phyloP scores from a whole-genome alignment of 1,284 basidiomycete genomes.

The Xerocomus nothofagi region DNA sequence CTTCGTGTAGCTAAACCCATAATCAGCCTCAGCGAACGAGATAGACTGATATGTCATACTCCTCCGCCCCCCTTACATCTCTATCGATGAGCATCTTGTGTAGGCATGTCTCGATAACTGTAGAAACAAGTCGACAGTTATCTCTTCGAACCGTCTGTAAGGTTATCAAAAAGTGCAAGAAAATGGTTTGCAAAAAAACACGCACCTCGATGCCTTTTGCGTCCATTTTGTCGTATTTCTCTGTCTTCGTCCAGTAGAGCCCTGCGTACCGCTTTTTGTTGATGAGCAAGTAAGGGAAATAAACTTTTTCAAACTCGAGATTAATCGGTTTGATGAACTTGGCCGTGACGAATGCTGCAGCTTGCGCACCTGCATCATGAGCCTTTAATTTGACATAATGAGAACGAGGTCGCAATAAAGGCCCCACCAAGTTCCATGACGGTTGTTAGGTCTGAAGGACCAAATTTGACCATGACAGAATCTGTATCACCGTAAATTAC shows the following conservation, averaged over 20 bases:
- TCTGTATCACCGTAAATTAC: conserved; percentile 98
- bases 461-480: conserved; percentile 97
- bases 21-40: conserved; percentile 9
- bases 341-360: conserved; percentile 88
- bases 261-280: conserved; percentile 98
- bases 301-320: conserved; percentile 97
- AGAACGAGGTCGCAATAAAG: neutral
- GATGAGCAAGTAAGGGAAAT: conserved; percentile 95
- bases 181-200: neutral
- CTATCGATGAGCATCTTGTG: conserved; percentile 96
- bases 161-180: neutral
- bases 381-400: neutral
- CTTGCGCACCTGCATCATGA: conserved; percentile 73
- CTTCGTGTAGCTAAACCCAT: conserved; percentile 78
- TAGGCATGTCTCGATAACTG: conserved; percentile 94
- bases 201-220: conserved; percentile 95
- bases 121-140: conserved; percentile 93
- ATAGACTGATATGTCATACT: conserved; percentile 48
- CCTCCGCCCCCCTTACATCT: conserved; percentile 89
- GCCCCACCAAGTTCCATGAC: conserved; percentile 85
- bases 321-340: conserved; percentile 96
- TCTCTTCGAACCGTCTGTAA: conserved; percentile 92
- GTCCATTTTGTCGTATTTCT: conserved; percentile 98
- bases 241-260: conserved; percentile 90
- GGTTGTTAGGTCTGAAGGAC: conserved; percentile 77